Conservation (phyloP, 768 basidiomycete species). For the Dentipellis sp. region DNA sequence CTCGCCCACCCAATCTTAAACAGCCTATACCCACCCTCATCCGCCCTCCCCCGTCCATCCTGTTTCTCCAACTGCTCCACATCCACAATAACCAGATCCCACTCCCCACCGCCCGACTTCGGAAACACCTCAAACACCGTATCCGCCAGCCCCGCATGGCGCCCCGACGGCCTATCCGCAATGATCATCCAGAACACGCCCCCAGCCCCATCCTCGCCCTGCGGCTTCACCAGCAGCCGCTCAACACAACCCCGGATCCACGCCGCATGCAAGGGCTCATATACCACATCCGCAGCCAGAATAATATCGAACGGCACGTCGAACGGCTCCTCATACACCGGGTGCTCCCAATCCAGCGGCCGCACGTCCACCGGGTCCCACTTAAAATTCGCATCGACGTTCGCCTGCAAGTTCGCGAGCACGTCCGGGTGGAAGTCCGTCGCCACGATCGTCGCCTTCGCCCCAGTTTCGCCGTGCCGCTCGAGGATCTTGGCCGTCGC, state of each 20-base stretch:
- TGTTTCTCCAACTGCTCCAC: slow-evolving; percentile 38
- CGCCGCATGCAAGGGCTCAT: slow-evolving; percentile 56
- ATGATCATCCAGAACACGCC: slow-evolving; percentile 71
- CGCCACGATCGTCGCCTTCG: slow-evolving; percentile 37
- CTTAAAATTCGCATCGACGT: slow-evolving; percentile 45
- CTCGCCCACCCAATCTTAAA: slow-evolving; percentile 68
- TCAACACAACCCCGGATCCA: slow-evolving; percentile 63
- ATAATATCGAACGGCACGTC: slow-evolving; percentile 47
- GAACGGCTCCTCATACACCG: slow-evolving; percentile 17
- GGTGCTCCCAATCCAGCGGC: slow-evolving; percentile 57
- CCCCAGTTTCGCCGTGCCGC: neutral
- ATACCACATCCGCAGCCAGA: slow-evolving; percentile 74
- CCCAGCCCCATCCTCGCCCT: slow-evolving; percentile 3
- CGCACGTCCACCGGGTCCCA: slow-evolving; percentile 30
- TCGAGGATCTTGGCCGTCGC: slow-evolving; percentile 41
- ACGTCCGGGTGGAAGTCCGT: slow-evolving; percentile 79
- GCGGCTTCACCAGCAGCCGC: slow-evolving; percentile 29
- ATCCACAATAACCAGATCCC: slow-evolving; percentile 37
- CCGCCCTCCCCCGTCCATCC: slow-evolving; percentile 52
- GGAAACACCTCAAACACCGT: slow-evolving; percentile 53
- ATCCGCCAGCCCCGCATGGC: slow-evolving; percentile 47
- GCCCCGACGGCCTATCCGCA: slow-evolving; percentile 53
- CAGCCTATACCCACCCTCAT: slow-evolving; percentile 60
- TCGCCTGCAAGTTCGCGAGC: slow-evolving; percentile 53
- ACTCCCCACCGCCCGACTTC: slow-evolving; percentile 4